These are phyloP conservation scores for Magnolia officinalis DNA, from an alignment of 164 flowering plant genomes.

Conservation along the genomic window DNA sequence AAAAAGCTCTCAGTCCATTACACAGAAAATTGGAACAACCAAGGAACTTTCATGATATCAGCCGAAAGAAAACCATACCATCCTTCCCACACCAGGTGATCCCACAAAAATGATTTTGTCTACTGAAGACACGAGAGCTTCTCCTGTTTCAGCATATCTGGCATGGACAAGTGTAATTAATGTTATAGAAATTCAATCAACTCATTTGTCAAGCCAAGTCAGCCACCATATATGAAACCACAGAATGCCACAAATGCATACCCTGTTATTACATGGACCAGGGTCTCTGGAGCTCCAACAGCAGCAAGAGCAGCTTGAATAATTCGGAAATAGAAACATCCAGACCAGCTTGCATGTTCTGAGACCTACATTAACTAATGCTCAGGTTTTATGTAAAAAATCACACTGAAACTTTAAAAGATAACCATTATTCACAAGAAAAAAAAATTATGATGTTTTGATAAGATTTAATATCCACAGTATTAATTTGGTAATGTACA, in stretches of 20 bases:
- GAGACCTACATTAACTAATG: constrained; percentile 60
- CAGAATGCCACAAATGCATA: constrained; percentile 21
- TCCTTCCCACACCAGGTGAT: constrained; percentile 91
- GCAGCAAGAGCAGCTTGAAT: constrained; percentile 95
- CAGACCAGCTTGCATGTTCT: constrained; percentile 99
- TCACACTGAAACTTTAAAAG: not conserved
- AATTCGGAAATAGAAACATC: constrained; percentile 81
- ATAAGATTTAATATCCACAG: too few relatives aligned
- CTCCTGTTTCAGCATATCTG: constrained; percentile 97
- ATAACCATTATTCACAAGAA: not conserved
- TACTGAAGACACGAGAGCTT: constrained; percentile 93
- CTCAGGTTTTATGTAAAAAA: not conserved
- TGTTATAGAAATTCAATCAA: not conserved
- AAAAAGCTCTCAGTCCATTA: not conserved
- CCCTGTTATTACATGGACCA: constrained; percentile 97
- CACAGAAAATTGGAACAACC: not conserved
- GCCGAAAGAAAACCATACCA: constrained; percentile 42
- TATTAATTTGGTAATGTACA: too few relatives aligned
- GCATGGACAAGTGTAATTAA: constrained; percentile 12
- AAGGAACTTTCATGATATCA: not conserved
- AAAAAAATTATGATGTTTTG: not conserved
- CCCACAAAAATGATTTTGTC: constrained; percentile 98
- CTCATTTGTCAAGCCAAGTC: not conserved
- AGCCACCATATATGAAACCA: not conserved
- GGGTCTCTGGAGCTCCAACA: constrained; percentile 92